phyloP scores from a whole-genome alignment of 805 yeast species.

The Danielia oregonensis region DNA sequence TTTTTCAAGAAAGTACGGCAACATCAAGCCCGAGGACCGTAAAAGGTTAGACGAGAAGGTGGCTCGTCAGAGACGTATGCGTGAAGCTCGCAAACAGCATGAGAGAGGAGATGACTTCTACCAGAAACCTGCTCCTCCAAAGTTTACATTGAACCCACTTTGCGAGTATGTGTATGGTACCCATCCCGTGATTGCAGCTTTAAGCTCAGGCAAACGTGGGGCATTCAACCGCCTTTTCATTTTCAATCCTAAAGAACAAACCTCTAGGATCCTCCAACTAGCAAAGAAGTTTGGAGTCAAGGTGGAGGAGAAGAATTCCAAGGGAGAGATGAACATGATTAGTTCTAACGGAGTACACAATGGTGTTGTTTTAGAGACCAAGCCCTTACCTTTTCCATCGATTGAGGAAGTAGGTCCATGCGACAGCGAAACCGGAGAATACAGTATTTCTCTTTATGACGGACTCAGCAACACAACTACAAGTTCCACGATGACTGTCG shows the following conservation, averaged over 20 bases:
- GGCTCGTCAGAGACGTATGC: slow-evolving; percentile 26
- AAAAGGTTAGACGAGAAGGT: slow-evolving; percentile 27
- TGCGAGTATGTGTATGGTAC: slow-evolving; percentile 75
- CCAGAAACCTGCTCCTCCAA: slow-evolving; percentile 6
- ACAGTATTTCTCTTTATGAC: slow-evolving; percentile 16
- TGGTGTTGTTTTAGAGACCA: slow-evolving; percentile 70
- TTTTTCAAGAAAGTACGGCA: slow-evolving; percentile 61
- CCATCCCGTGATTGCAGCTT: slow-evolving; percentile 69
- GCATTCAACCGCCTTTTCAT: slow-evolving; percentile 50
- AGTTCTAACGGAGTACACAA: slow-evolving; percentile 75
- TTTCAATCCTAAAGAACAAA: slow-evolving; percentile 35
- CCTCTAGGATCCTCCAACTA: slow-evolving; percentile 40
- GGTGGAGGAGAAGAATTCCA: slow-evolving; percentile 32
- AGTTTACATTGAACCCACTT: slow-evolving; percentile 37
- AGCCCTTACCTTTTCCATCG: slow-evolving; percentile 41
- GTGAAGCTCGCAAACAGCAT: slow-evolving; percentile 21
- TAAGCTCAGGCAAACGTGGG: slow-evolving; percentile 51
- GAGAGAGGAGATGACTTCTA: slow-evolving; percentile 15
- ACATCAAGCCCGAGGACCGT: slow-evolving; percentile 52
- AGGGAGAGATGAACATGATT: slow-evolving; percentile 55
- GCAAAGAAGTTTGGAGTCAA: slow-evolving; percentile 44
- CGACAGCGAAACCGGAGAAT: slow-evolving; percentile 14
- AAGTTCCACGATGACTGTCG: slow-evolving; percentile 13
- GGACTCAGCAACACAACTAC: slow-evolving; percentile 15
- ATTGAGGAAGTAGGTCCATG: slow-evolving; percentile 26